phyloP scores from a whole-genome alignment of 2,329 filamentous ascomycete species.

The Beauveria sp. region DNA sequence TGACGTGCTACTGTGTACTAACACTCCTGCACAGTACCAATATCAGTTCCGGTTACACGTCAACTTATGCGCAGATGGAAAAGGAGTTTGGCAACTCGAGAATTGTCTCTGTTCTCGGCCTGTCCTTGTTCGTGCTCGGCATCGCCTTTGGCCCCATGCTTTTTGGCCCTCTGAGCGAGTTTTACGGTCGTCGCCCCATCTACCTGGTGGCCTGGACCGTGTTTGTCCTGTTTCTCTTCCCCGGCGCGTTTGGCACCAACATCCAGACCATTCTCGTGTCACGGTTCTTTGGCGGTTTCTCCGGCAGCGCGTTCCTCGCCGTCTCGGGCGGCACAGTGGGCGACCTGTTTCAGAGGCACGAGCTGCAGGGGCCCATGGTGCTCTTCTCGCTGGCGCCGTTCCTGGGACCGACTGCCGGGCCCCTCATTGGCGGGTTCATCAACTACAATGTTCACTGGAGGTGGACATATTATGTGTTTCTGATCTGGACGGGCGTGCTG shows the following conservation, averaged over 20 bases:
- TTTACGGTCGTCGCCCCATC: constrained; percentile 75
- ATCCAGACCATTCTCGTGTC: constrained; percentile 71
- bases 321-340: constrained; percentile 83
- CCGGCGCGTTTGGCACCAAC: constrained; percentile 73
- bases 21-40: constrained; percentile 53
- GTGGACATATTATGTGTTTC: constrained; percentile 76
- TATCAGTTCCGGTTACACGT: constrained; percentile 81
- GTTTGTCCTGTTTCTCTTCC: constrained; percentile 74
- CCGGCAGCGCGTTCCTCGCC: constrained; percentile 59
- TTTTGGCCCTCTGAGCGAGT: constrained; percentile 59
- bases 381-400: constrained; percentile 64
- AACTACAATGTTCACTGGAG: constrained; percentile 68
- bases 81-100: constrained; percentile 64
- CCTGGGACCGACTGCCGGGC: constrained; percentile 52
- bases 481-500: constrained; percentile 71
- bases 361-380: constrained; percentile 76
- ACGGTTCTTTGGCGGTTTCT: constrained; percentile 69
- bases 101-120: constrained; percentile 68
- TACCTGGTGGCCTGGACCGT: constrained; percentile 68
- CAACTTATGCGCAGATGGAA: constrained; percentile 70
- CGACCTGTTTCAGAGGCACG: constrained; percentile 62
- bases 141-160: constrained; percentile 57
- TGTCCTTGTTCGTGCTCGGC: constrained; percentile 78
- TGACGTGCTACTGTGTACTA: background rate
- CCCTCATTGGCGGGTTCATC: constrained; percentile 69